phyloP scores from a whole-genome alignment of 225 moss, liverwort and hornwort genomes.

The Pseudisothecium myosuroides region DNA sequence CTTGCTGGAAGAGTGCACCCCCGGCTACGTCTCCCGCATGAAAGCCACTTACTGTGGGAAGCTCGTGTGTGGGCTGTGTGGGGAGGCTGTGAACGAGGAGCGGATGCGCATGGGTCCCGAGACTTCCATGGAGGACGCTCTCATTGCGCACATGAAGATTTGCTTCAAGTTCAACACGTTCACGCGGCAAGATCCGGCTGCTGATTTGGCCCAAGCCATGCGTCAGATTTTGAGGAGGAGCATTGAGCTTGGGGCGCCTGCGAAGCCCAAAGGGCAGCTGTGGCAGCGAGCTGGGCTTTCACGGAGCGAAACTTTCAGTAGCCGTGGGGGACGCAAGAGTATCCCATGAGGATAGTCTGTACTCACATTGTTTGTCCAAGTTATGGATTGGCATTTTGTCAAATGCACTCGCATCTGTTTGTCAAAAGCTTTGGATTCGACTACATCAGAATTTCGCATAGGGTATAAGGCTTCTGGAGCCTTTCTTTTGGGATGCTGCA shows the following conservation, averaged over 20 bases:
- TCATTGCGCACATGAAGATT: constrained; percentile 43
- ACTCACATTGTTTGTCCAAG: neutral
- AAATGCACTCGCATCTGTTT: neutral
- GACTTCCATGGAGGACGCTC: constrained; percentile 62
- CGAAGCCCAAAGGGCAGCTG: constrained; percentile 27
- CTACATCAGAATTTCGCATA: neutral
- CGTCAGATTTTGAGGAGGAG: constrained; percentile 33
- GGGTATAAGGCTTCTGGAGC: neutral
- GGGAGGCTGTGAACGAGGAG: constrained; percentile 89
- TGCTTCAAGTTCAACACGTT: constrained; percentile 43
- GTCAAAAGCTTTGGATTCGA: neutral
- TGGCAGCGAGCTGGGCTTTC: constrained; percentile 46
- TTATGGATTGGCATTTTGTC: neutral
- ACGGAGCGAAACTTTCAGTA: constrained; percentile 42
- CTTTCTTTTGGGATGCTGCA: neutral
- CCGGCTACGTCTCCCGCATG: constrained; percentile 52
- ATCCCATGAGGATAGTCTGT: neutral
- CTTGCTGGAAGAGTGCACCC: constrained; percentile 73
- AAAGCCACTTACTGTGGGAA: constrained; percentile 56
- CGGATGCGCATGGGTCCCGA: constrained; percentile 29
- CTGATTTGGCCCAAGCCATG: constrained; percentile 37
- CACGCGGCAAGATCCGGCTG: constrained; percentile 42
- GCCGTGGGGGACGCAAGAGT: constrained; percentile 29
- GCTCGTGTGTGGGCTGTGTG: constrained; percentile 71
- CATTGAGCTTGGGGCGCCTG: constrained; percentile 18